Base-by-base conservation (phyloP, 176 grass and related monocot species). In the Ensete ventricosum region DNA sequence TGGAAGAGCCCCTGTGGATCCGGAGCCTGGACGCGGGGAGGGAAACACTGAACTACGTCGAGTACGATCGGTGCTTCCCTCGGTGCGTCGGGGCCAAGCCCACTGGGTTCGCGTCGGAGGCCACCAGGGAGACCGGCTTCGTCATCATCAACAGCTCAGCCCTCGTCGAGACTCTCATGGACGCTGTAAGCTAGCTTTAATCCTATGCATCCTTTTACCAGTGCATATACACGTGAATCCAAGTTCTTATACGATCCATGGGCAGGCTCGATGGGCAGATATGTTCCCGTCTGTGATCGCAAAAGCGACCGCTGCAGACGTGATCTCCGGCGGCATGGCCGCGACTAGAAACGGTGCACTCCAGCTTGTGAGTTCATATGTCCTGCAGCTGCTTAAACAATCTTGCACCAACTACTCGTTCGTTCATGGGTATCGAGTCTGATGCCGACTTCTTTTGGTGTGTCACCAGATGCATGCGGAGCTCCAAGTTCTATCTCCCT, bases 251-350 rank as follows among this genome's bases (percentile, higher is more conserved):
- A 43, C 16, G 53, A 12, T 54, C 14, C 71, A 55, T n/a, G 72
- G n/a, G 20, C 73, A 99, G 96, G 67, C 51, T 52, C 82, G 77
- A 19, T 99, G 95, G 95, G 86, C 69, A 0, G 66, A 83, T 21
- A 81, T 99, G 79, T 99, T 99, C 76, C 92, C 95, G 25, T 91
- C 78, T 69, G 87, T 99, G 48, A 90, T 99, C 72, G 91, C 91
- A 29, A 87, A 88, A 73, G 72, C 84, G 19, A 84, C 86, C 6
- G 82, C 71, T 43, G 77, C 86, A 14, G 83, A 99, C 57, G 96
- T 89, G 70, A 93, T 99, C 53, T 84, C 84, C 26, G 14, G 64
- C 54, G 88, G 96, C 11, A 68, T 83, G 84, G 74, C 78, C 57
- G 96, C 84, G 52, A 88, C 64, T 73, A 91, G 88, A 88, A 85